These are phyloP conservation scores for Diplodia mutila DNA, from an alignment of 2,329 filamentous ascomycete species.

Conservation along the genomic window DNA sequence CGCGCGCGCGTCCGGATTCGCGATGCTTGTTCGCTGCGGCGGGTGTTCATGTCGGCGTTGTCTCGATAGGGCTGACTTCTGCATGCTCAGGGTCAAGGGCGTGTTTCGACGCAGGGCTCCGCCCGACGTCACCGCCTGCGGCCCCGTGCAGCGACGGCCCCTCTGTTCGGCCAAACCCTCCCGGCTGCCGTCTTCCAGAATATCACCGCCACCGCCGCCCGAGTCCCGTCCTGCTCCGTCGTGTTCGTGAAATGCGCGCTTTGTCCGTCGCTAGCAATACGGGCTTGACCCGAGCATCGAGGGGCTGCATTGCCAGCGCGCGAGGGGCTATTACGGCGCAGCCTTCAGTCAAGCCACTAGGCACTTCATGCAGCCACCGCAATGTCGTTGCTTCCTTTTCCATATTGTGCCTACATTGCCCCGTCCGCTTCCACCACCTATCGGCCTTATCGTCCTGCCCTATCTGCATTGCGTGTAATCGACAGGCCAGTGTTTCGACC, in stretches of 20 bases:
- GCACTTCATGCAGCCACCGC: slow-evolving; percentile 13
- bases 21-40: slow-evolving; percentile 7
- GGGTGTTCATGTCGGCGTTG: slow-evolving; percentile 3
- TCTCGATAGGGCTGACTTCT: slow-evolving; percentile 19
- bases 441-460: not conserved
- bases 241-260: slow-evolving; percentile 14
- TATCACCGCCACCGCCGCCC: not conserved
- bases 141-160: not conserved
- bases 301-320: not conserved
- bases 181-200: slow-evolving; percentile 17
- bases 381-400: not conserved
- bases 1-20: not conserved
- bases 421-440: not conserved
- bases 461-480: not conserved
- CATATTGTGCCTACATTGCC: not conserved
- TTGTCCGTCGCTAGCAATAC: not conserved
- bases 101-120: slow-evolving; percentile 8
- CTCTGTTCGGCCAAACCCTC: slow-evolving; percentile 4
- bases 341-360: slow-evolving; percentile 11
- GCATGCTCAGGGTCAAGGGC: not conserved
- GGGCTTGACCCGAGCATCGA: not conserved
- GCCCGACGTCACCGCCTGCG: slow-evolving; percentile 1
- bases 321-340: not conserved
- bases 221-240: not conserved
- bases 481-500: not conserved